Evolutionary conservation across 164 flowering plant species (phyloP).

Genomic region (Platanus orientalis): DNA sequence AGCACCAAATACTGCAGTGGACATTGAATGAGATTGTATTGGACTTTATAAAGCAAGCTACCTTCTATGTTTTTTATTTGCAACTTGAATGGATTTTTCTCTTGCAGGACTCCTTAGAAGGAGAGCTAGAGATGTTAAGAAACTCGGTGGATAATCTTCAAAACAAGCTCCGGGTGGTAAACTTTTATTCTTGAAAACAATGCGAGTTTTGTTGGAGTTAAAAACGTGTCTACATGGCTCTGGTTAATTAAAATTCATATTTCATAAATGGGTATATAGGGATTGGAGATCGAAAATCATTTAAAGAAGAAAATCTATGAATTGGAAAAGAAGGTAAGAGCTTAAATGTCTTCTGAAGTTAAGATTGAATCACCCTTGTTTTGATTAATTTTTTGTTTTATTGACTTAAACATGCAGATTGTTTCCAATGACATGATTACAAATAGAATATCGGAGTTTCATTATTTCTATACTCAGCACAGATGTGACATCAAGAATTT

Average conservation of each 20-base stretch:
- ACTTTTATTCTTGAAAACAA: conserved; percentile 1
- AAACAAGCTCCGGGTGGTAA: conserved; percentile 67
- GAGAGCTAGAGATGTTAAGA: conserved; percentile 52
- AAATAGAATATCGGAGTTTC: conserved; percentile 42
- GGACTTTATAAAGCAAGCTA: background rate
- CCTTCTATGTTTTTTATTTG: conserved; percentile 5
- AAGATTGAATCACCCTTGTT: background rate
- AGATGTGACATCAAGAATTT: conserved; percentile 39
- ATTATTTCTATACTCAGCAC: conserved; percentile 40
- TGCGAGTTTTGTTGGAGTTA: background rate
- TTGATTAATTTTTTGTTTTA: conserved; percentile 1
- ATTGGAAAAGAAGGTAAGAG: conserved; percentile 68
- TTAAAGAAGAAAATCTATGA: conserved; percentile 53
- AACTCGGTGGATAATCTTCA: conserved; percentile 55
- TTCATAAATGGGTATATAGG: conserved; percentile 35
- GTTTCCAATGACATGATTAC: conserved; percentile 30
- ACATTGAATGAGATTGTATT: too few relatives aligned
- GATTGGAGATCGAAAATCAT: conserved; percentile 83
- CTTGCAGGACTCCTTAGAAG: conserved; percentile 74
- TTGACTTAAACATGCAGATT: conserved; percentile 40
- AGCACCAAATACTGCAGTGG: too few relatives aligned
- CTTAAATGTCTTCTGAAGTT: background rate
- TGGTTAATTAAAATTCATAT: background rate
- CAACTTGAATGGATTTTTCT: conserved; percentile 36
- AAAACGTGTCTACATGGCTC: background rate